Evolutionary conservation across 1,284 basidiomycete species (phyloP), one percentile per base, ranked within the genome.

Genomic region (Sporisorium scitamineum): DNA sequence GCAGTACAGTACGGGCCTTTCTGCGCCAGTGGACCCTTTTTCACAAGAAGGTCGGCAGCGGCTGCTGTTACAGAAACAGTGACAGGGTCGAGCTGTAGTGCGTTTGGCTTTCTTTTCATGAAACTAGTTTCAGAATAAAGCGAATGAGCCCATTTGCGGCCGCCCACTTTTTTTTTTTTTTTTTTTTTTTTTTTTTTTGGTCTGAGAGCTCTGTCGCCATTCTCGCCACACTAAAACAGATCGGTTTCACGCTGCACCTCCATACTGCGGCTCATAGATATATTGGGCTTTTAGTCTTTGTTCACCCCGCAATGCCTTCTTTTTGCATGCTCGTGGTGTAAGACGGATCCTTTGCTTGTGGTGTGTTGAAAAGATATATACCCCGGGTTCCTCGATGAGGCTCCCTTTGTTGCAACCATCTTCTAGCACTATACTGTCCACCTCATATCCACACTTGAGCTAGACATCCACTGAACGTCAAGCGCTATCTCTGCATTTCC

Each of bases 131-230:
- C 2, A 37, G n/a, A n/a, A n/a, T n/a, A n/a, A n/a, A n/a, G n/a
- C n/a, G n/a, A n/a, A n/a, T n/a, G n/a, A n/a, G n/a, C n/a, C 24
- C 31, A 14, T 41, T 41, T 39, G 52, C 52, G 52, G 52, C 52
- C 41, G 52, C 52, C 52, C n/a, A n/a, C n/a, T n/a, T n/a, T n/a
- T n/a, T n/a, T n/a, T n/a, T n/a, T n/a, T n/a, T n/a, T n/a, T n/a
- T n/a, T n/a, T n/a, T n/a, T n/a, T n/a, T n/a, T n/a, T n/a, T n/a
- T n/a, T n/a, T n/a, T n/a, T n/a, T n/a, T n/a, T n/a, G n/a, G n/a
- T n/a, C n/a, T n/a, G n/a, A n/a, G n/a, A n/a, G n/a, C n/a, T n/a
- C n/a, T n/a, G n/a, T n/a, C n/a, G n/a, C n/a, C n/a, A n/a, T n/a
- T n/a, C n/a, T n/a, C n/a, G n/a, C 11, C 45, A 16, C 45, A 18